phyloP scores from a whole-genome alignment of 2,329 filamentous ascomycete genomes.

The Diplodia corticola region DNA sequence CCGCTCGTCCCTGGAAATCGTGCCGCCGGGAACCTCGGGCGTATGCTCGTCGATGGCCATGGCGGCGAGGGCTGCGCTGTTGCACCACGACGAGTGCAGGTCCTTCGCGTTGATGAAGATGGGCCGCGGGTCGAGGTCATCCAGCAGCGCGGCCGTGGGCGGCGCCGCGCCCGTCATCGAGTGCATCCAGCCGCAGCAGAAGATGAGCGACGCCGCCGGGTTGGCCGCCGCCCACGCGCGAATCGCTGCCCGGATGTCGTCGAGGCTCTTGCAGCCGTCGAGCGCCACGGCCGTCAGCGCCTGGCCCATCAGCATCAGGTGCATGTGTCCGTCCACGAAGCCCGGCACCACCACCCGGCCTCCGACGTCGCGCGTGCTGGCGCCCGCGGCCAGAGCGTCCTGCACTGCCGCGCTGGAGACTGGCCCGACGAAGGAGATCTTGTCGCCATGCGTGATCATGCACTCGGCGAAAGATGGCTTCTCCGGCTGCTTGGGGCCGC shows the following conservation, averaged over 20 bases:
- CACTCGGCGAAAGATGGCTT: slow-evolving; percentile 32
- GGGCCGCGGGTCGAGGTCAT: slow-evolving; percentile 53
- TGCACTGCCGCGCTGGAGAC: slow-evolving; percentile 28
- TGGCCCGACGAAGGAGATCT: slow-evolving; percentile 45
- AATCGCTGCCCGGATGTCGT: slow-evolving; percentile 53
- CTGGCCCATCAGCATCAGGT: slow-evolving; percentile 57
- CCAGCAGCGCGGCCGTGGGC: slow-evolving; percentile 50
- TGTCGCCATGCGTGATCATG: slow-evolving; percentile 44
- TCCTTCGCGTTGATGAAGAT: slow-evolving; percentile 61
- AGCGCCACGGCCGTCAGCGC: slow-evolving; percentile 55
- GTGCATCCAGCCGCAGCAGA: slow-evolving; percentile 59
- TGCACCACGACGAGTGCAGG: slow-evolving; percentile 59
- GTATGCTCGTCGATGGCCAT: slow-evolving; percentile 49
- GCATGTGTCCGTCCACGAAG: slow-evolving; percentile 61
- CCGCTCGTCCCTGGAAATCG: slow-evolving; percentile 50
- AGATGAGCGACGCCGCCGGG: slow-evolving; percentile 49
- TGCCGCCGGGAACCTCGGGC: slow-evolving; percentile 53
- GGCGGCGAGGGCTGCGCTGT: slow-evolving; percentile 53
- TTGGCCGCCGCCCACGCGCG: slow-evolving; percentile 47
- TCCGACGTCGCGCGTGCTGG: slow-evolving; percentile 38
- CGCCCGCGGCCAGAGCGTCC: slow-evolving; percentile 29
- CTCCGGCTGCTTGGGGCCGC: slow-evolving; percentile 22
- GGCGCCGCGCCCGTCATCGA: slow-evolving; percentile 55
- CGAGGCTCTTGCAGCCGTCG: slow-evolving; percentile 48
- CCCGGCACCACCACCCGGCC: slow-evolving; percentile 51